phyloP scores from a whole-genome alignment of 345 rosid genomes.

The Acer negundo region DNA sequence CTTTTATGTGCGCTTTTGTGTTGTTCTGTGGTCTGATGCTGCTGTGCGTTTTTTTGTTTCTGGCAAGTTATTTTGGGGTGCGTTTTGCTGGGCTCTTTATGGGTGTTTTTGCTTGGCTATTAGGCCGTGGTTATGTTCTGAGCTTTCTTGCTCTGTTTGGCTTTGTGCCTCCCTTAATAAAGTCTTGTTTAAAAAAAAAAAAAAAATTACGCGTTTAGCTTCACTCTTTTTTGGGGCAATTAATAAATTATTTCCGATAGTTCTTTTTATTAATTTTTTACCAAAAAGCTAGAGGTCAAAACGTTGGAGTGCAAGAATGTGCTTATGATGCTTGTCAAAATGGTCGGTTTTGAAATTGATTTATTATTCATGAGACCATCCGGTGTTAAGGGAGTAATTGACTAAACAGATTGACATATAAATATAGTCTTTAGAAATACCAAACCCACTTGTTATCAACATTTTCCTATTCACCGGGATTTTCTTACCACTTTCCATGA shows the following conservation, averaged over 20 bases:
- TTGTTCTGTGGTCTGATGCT: too few relatives aligned
- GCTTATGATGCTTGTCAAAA: neutral
- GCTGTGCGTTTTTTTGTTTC: too few relatives aligned
- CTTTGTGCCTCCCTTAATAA: too few relatives aligned
- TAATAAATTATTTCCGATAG: neutral
- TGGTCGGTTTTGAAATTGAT: conserved; percentile 15
- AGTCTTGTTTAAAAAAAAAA: too few relatives aligned
- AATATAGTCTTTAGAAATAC: neutral
- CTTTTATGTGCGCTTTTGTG: too few relatives aligned
- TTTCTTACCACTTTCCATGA: neutral
- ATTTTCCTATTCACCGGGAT: neutral
- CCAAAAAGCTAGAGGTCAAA: neutral
- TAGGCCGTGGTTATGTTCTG: too few relatives aligned
- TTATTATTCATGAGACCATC: neutral
- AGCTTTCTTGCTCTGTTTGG: too few relatives aligned
- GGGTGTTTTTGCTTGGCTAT: too few relatives aligned
- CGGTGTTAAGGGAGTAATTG: neutral
- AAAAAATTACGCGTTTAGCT: neutral
- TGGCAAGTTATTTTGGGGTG: too few relatives aligned
- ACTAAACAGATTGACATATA: neutral
- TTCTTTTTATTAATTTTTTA: too few relatives aligned
- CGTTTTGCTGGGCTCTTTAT: too few relatives aligned
- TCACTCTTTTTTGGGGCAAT: too few relatives aligned
- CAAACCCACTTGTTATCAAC: conserved; percentile 8
- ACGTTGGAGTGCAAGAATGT: neutral